These are phyloP conservation scores for Pseudogymnoascus sp. DNA, from an alignment of 2,329 filamentous ascomycete species.

Conservation along the genomic window DNA sequence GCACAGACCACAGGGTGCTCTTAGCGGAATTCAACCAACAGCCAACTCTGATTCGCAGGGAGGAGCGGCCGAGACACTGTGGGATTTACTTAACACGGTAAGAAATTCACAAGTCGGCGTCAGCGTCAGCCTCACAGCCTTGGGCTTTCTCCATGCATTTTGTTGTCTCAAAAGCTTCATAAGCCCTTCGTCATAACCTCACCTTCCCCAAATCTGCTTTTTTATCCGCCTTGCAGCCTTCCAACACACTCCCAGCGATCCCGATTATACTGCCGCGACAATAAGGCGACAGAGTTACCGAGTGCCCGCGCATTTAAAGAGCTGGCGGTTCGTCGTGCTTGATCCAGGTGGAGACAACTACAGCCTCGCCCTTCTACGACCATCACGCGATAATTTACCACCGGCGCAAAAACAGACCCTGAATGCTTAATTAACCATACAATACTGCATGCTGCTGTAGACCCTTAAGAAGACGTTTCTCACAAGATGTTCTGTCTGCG, in stretches of 20 bases:
- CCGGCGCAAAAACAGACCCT: background rate
- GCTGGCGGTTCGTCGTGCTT: background rate
- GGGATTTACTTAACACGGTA: background rate
- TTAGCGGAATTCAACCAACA: background rate
- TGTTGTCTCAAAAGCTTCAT: background rate
- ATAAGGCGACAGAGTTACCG: background rate
- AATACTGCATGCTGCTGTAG: background rate
- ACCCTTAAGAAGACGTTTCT: background rate
- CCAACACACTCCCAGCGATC: background rate
- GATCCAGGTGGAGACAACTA: background rate
- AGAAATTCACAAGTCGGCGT: background rate
- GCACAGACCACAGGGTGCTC: constrained; percentile 5
- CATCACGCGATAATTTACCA: background rate
- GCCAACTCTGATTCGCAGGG: constrained; percentile 4
- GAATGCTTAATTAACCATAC: background rate
- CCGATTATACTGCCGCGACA: background rate
- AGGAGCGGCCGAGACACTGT: background rate
- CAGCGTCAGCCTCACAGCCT: background rate
- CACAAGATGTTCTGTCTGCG: constrained; percentile 53
- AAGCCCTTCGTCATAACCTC: background rate
- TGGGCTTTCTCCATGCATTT: background rate
- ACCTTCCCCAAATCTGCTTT: background rate
- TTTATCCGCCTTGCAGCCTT: background rate
- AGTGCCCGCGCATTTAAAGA: background rate
- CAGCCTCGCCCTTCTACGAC: background rate